Evolutionary conservation across 129 eudicot species (phyloP), one percentile per base, ranked within the genome.

Genomic region (Artemisia annua): DNA sequence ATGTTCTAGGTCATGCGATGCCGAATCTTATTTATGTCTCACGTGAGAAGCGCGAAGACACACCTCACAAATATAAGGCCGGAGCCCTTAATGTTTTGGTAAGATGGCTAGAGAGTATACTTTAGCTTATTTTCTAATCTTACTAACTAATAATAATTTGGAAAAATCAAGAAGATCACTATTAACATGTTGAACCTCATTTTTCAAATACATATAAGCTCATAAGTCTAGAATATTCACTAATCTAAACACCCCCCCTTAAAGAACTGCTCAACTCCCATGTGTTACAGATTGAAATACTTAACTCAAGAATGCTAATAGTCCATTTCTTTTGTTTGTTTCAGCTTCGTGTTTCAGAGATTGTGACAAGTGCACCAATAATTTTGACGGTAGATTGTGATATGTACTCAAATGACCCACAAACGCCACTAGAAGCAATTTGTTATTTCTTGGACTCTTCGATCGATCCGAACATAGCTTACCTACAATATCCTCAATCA

Each of bases 361-460:
- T 63, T 14, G 81, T 87, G 88, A 87, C 91, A 35, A 90, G 85
- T 50, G 90, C 95, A 5, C 95, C 95, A 19, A 57, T 87, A 43
- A 61, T 87, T 48, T 26, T 87, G 22, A 83, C 89, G 13, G 22
- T 87, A 35, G 95, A 90, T 52, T 87, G 97, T 35, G 97, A 87
- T 59, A 83, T 86, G 86, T 83, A 83, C 65, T 90, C 97, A 1
- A 90, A 90, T 26, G 86, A 90, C 75, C 95, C 97, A 10, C 57
- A 39, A 75, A 82, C 91, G 7, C 72, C 85, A 20, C 70, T 75
- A 12, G 67, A 82, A 17, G 86, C 75, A 1, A 62, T 90, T 26
- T 90, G 97, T 44, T 90, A 81, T 69, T 57, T 81, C 63, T 12
- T 50, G 62, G 88, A 85, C 12, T 79, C 84, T 52, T 28, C 76